Evolutionary conservation across 805 yeast genomes (phyloP), one percentile per base, ranked within the genome.

Genomic region (Ogataea sp.): DNA sequence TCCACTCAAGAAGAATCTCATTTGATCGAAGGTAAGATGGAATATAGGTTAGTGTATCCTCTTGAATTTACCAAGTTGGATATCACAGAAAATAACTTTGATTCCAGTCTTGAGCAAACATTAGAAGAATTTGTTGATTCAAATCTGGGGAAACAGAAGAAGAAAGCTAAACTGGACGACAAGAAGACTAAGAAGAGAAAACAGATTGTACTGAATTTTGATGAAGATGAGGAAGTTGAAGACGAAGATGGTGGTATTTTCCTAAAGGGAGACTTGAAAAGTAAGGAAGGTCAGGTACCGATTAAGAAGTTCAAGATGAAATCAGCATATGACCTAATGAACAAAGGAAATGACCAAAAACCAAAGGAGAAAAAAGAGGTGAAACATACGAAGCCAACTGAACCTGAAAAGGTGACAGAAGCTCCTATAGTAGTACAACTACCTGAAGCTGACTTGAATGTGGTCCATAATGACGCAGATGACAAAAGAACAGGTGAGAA

Each of bases 251-350:
- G 3, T 16, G 14, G 3, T 6, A 20, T 16, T 21, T 6, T 23
- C 15, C 3, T 23, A n/a, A 14, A 15, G 6, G 14, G 21, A 8
- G n/a, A 32, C n/a, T n/a, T n/a, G 21, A 15, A 32, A 32, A n/a
- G 9, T 11, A 6, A 29, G 16, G 26, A 23, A 8, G 11, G 11
- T 23, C 11, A 8, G 6, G 13, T 18, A 3, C n/a, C 14, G 10
- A 17, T 8, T 3, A 25, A 9, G 9, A 34, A 24, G 13, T 25
- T 67, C 30, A 56, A 60, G 39, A 66, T 71, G 66, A 59, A 52
- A 38, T 64, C 73, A 21, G 68, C 70, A 0, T 72, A 68, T 43
- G 73, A 68, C 20, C 32, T 52, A 2, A 39, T 61, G 27, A 13
- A 14, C 9, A 43, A 53, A 13, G 63, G 61, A 40, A 49, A 50